phyloP scores from a whole-genome alignment of 2,329 filamentous ascomycete species.

The Xylariales sp. region DNA sequence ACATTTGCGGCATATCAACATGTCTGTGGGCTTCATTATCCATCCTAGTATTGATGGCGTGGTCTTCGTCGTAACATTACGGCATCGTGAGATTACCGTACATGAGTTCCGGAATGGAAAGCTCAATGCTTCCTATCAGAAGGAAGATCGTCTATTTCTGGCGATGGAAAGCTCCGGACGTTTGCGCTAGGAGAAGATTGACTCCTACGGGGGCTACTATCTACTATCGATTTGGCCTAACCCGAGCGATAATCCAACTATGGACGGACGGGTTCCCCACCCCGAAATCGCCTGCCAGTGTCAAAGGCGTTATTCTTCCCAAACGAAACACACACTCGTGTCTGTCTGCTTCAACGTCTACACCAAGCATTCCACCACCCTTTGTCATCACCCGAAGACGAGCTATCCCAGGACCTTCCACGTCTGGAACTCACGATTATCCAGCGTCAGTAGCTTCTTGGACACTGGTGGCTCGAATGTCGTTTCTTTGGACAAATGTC shows the following conservation, averaged over 20 bases:
- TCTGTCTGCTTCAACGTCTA: constrained; percentile 28
- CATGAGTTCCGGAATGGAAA: constrained; percentile 20
- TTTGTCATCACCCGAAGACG: constrained; percentile 19
- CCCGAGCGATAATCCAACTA: too few species aligned
- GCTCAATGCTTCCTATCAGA: constrained; percentile 16
- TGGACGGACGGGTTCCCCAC: too few species aligned
- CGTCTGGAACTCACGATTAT: constrained; percentile 23
- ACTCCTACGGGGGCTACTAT: constrained; percentile 25
- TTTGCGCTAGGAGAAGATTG: constrained; percentile 25
- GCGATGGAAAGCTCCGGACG: constrained; percentile 11
- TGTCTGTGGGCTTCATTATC: constrained; percentile 25
- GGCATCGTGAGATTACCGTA: constrained; percentile 17
- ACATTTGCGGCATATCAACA: constrained; percentile 13
- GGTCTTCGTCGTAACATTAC: constrained; percentile 24
- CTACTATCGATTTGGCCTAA: constrained; percentile 19
- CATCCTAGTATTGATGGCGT: constrained; percentile 16
- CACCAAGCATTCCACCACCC: constrained; percentile 22
- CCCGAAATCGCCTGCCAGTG: constrained; percentile 2
- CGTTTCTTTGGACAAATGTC: background rate
- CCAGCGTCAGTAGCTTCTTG: background rate
- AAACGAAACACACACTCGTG: constrained; percentile 13
- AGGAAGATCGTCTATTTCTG: constrained; percentile 13
- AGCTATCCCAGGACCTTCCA: constrained; percentile 16
- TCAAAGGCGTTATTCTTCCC: background rate
- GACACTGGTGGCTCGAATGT: background rate